Evolutionary conservation across 2,329 filamentous ascomycete genomes (phyloP).

Genomic region (Chaetomiaceae sp.): DNA sequence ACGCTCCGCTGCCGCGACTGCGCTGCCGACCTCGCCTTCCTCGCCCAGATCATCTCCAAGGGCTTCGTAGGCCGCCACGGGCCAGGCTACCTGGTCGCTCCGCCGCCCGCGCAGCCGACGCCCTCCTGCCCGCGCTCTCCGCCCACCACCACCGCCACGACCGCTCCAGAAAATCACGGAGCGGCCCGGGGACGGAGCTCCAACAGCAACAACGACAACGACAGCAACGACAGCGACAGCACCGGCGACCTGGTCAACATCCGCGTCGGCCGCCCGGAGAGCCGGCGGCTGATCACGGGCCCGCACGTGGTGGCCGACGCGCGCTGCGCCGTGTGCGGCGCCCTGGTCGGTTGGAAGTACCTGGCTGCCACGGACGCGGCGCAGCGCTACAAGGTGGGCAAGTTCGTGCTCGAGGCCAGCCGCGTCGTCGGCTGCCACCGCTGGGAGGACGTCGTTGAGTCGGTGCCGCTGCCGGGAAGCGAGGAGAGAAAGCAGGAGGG

Average conservation of each 20-base stretch:
- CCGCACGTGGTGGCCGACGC: constrained; percentile 60
- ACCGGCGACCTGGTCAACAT: constrained; percentile 44
- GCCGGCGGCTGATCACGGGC: constrained; percentile 55
- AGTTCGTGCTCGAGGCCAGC: constrained; percentile 60
- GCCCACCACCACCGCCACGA: constrained; percentile 18
- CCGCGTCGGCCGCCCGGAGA: constrained; percentile 47
- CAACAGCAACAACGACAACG: too few relatives aligned
- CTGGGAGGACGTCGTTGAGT: constrained; percentile 51
- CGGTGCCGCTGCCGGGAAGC: not conserved
- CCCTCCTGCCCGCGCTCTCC: constrained; percentile 9
- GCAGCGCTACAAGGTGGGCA: constrained; percentile 63
- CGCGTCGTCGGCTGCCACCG: constrained; percentile 45
- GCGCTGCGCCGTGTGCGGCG: constrained; percentile 48
- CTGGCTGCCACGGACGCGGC: constrained; percentile 52
- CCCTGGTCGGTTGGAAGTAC: constrained; percentile 62
- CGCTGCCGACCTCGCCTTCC: constrained; percentile 54
- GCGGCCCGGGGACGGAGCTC: too few relatives aligned
- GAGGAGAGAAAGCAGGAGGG: constrained; percentile 7
- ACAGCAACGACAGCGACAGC: constrained; percentile 21
- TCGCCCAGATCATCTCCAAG: constrained; percentile 57
- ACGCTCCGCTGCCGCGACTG: constrained; percentile 55
- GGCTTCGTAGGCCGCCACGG: constrained; percentile 62
- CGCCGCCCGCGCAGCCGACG: constrained; percentile 15
- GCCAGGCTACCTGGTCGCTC: constrained; percentile 52
- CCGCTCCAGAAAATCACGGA: too few relatives aligned